phyloP scores from a whole-genome alignment of 306 rosid genomes.

The Lagenaria siceraria region DNA sequence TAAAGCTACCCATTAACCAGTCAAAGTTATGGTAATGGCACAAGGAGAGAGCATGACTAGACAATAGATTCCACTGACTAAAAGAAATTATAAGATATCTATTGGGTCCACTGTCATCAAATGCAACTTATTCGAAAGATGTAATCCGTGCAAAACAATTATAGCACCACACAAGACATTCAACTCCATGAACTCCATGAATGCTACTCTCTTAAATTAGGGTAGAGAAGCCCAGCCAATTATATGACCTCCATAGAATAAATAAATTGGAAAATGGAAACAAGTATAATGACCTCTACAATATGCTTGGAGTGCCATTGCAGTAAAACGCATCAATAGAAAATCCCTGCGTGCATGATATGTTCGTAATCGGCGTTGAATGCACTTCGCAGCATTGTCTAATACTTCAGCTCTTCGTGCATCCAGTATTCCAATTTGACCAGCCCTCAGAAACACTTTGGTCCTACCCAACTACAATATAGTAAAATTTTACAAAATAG shows the following conservation, averaged over 20 bases:
- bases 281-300: slow-evolving; percentile 57
- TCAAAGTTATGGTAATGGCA: neutral
- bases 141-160: neutral
- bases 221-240: neutral
- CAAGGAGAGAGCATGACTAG: neutral
- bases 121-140: neutral
- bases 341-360: slow-evolving; percentile 58
- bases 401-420: slow-evolving; percentile 72
- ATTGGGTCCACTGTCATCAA: neutral
- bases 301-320: slow-evolving; percentile 62
- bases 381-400: slow-evolving; percentile 70
- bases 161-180: neutral
- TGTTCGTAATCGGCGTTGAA: slow-evolving; percentile 59
- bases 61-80: neutral
- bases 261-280: neutral
- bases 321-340: slow-evolving; percentile 39
- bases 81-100: neutral
- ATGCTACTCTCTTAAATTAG: neutral
- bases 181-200: neutral
- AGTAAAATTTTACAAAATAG: neutral
- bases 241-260: neutral
- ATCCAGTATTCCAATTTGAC: slow-evolving; percentile 92
- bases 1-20: neutral
- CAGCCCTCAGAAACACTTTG: slow-evolving; percentile 93
- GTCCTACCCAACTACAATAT: slow-evolving; percentile 68